Conservation (phyloP, 495 filamentous ascomycete genomes). For the Alectoria sarmentosa region DNA sequence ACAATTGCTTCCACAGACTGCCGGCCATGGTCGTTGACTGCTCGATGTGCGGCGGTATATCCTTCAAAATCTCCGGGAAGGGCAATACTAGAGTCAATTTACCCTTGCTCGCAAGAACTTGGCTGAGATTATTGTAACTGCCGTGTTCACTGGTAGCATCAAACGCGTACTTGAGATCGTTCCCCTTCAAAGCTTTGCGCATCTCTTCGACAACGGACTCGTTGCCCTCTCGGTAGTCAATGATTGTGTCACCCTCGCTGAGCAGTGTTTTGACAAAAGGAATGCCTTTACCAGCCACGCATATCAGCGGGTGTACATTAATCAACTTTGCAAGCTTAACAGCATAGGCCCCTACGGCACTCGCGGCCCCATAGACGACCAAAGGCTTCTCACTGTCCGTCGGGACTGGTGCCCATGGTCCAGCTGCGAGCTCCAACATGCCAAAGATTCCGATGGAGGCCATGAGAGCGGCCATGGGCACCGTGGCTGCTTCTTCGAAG, state of each 20-base stretch:
- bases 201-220: constrained; percentile 29
- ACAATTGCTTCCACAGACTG: constrained; percentile 2
- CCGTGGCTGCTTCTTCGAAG: constrained; percentile 38
- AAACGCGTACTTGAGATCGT: constrained; percentile 28
- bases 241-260: constrained; percentile 31
- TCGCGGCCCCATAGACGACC: constrained; percentile 38
- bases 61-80: constrained; percentile 7
- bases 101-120: constrained; percentile 23
- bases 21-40: constrained; percentile 18
- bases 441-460: constrained; percentile 35
- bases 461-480: constrained; percentile 38
- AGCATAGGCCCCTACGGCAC: constrained; percentile 36
- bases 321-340: constrained; percentile 36
- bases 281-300: constrained; percentile 30
- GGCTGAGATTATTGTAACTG: constrained; percentile 25
- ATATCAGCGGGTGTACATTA: constrained; percentile 34
- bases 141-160: constrained; percentile 29
- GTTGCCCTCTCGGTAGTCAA: constrained; percentile 38
- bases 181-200: constrained; percentile 30
- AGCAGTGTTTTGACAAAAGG: constrained; percentile 33
- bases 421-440: constrained; percentile 16
- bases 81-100: constrained; percentile 15
- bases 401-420: constrained; percentile 26
- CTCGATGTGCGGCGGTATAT: constrained; percentile 15
- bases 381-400: constrained; percentile 23